Conservation (phyloP, 306 rosid genomes). For the Cucurbita moschata region DNA sequence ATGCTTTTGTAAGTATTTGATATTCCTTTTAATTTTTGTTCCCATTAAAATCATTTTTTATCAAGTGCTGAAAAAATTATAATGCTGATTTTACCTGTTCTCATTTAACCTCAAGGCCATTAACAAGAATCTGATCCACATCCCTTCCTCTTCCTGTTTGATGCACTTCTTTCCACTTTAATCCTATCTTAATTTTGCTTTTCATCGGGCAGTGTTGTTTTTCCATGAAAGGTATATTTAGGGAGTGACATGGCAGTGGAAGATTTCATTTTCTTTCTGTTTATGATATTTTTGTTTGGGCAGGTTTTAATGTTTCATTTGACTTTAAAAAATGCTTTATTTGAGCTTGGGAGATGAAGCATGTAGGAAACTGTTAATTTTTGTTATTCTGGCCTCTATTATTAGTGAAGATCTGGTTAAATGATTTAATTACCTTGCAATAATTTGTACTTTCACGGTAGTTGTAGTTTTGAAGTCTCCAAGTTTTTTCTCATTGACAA, state of each 20-base stretch:
- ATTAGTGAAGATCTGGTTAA: background rate
- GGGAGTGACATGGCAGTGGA: background rate
- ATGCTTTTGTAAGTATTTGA: constrained; percentile 54
- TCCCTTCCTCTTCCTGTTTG: background rate
- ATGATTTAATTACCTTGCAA: background rate
- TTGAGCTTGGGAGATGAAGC: background rate
- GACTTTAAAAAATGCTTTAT: background rate
- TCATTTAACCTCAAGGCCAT: background rate
- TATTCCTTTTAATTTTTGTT: background rate
- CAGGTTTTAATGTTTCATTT: background rate
- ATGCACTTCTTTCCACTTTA: background rate
- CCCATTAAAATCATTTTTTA: background rate
- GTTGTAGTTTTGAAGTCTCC: background rate
- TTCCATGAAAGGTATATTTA: background rate
- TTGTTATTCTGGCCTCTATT: background rate
- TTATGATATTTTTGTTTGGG: background rate
- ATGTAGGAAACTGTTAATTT: background rate
- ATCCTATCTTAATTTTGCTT: background rate
- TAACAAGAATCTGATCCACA: background rate
- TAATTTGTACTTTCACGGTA: background rate
- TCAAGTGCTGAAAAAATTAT: background rate
- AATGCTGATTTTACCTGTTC: background rate
- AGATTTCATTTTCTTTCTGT: background rate
- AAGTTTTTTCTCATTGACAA: background rate
- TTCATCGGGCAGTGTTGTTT: background rate